Conservation (phyloP, 495 filamentous ascomycete species). For the Penicillium ochrochloron region DNA sequence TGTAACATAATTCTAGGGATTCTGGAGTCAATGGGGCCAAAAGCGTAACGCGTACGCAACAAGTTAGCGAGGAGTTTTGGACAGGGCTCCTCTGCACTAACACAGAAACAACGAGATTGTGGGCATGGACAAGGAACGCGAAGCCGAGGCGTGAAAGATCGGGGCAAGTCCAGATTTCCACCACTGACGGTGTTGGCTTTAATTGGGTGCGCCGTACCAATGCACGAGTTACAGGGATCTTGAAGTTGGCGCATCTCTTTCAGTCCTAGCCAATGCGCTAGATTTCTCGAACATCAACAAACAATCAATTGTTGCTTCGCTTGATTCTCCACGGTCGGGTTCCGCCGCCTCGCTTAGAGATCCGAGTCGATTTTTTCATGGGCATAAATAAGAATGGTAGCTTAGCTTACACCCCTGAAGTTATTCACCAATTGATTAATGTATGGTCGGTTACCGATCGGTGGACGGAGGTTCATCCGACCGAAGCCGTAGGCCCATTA, state of each 20-base stretch:
- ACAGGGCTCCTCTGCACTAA: not conserved
- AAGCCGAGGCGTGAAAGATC: not conserved
- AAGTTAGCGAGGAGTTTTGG: not conserved
- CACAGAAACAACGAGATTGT: not conserved
- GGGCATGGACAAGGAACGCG: too few species aligned
- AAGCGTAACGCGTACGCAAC: not conserved
- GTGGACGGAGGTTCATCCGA: not conserved
- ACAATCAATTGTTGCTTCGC: not conserved
- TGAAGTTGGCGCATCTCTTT: not conserved
- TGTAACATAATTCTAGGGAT: not conserved
- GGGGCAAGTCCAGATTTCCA: not conserved
- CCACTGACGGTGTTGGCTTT: not conserved
- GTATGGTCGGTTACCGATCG: not conserved
- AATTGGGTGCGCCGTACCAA: not conserved
- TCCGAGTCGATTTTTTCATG: not conserved
- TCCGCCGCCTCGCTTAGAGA: constrained; percentile 1
- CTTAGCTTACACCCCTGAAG: constrained; percentile 2
- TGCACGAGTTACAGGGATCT: not conserved
- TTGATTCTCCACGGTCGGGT: not conserved
- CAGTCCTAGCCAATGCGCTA: not conserved
- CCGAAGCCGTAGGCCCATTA: not conserved
- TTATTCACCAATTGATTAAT: not conserved
- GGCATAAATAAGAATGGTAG: not conserved
- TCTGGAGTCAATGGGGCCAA: not conserved
- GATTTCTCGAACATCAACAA: not conserved